Conservation (phyloP, 164 flowering plant genomes). For the Dillenia suffruticosa region DNA sequence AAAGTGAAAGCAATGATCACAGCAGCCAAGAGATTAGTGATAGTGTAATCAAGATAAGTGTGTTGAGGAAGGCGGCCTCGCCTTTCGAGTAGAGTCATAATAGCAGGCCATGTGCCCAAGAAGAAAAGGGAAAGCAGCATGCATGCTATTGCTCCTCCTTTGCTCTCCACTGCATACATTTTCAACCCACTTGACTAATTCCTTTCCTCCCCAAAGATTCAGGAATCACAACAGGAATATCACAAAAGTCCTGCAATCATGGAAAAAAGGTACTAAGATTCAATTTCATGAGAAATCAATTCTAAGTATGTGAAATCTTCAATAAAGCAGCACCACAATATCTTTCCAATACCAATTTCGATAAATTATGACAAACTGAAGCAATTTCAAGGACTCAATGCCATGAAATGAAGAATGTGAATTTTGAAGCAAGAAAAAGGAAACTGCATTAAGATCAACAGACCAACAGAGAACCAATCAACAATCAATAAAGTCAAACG, state of each 20-base stretch:
- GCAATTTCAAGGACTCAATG: too few species aligned
- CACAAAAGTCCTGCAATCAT: slow-evolving; percentile 24
- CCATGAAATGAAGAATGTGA: too few species aligned
- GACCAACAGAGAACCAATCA: too few species aligned
- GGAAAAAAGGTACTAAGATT: background rate
- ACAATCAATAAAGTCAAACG: too few species aligned
- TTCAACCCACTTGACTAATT: slow-evolving; percentile 21
- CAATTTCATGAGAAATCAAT: too few species aligned
- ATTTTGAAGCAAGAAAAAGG: too few species aligned
- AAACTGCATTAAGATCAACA: too few species aligned
- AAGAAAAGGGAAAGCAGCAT: slow-evolving; percentile 67
- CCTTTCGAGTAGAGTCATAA: slow-evolving; percentile 67
- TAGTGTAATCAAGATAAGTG: slow-evolving; percentile 79
- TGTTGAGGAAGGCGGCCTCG: slow-evolving; percentile 92
- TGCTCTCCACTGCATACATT: slow-evolving; percentile 79
- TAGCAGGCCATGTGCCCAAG: slow-evolving; percentile 91
- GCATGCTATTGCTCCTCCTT: slow-evolving; percentile 74
- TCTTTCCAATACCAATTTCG: too few species aligned
- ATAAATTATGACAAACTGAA: too few species aligned
- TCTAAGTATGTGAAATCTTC: too few species aligned
- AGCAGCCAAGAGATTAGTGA: slow-evolving; percentile 81
- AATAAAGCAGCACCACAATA: too few species aligned
- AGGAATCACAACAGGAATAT: slow-evolving; percentile 5
- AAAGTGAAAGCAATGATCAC: slow-evolving; percentile 73
- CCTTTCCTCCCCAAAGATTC: background rate